Base-by-base conservation (phyloP, 352 stramenopile genomes). In the Ophiocytium majus region DNA sequence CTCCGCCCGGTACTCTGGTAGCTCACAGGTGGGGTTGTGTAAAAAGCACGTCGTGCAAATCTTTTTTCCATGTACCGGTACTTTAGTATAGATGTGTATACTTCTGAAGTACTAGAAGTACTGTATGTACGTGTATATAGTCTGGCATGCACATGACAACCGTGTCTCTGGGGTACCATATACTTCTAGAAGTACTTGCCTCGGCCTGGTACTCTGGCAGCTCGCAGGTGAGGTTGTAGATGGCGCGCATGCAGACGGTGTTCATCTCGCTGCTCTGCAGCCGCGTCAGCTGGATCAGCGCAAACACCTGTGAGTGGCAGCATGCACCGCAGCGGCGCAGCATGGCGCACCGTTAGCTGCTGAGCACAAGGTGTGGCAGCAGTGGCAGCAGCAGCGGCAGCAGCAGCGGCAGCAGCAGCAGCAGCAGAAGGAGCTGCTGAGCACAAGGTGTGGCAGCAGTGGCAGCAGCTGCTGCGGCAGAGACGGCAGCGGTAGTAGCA, bases 221-320 rank as follows among this genome's bases (percentile, higher is more conserved):
- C 63, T 90, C 89, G 76, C 85, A 90, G 28, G 82, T 89, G 33
- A 91, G 78, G 81, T 91, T 91, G 74, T 88, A 80, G 28, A 91
- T 78, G 50, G 85, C 82, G 9, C 80, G 74, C n/a, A 89, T 80
- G 76, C 86, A 90, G 35, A 90, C 83, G n/a, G 71, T 76, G 34
- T 90, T 90, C 28, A 91, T 66, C 31, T 83, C 86, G 33, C 83
- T 63, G 34, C 83, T 85, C 36, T 89, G 85, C 19, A 88, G 36
- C 49, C 82, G 86, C 14, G 86, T 88, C 34, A 91, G 79, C 1
- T 84, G 86, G 23, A 90, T 84, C 50, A 91, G 79, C 28, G 85
- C 86, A 74, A 90, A 88, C 17, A 89, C 76, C 64, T 63, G 28
- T 36, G 79, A n/a, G n/a, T n/a, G n/a, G n/a, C n/a, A n/a, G n/a